Conservation (phyloP, 2,329 filamentous ascomycete species). For the Monosporascus cannonballus region DNA sequence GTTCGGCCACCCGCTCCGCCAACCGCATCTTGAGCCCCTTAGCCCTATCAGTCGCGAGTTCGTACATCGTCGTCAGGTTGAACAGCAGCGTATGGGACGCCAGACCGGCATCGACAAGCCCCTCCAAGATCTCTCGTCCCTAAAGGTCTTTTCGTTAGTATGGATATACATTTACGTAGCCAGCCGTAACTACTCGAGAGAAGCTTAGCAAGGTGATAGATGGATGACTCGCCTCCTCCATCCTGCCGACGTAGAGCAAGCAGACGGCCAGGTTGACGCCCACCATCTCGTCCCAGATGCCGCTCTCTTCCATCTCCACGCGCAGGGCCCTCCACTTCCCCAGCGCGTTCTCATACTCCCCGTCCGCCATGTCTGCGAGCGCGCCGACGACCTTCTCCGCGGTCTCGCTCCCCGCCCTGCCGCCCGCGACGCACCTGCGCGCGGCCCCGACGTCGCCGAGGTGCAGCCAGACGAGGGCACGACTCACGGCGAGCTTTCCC, state of each 20-base stretch:
- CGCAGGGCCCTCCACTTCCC: conserved; percentile 52
- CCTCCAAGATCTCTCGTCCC: conserved; percentile 62
- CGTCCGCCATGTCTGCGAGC: conserved; percentile 73
- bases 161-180: neutral
- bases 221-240: conserved; percentile 55
- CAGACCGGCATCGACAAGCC: conserved; percentile 53
- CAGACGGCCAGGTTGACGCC: conserved; percentile 80
- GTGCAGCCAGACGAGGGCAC: conserved; percentile 67
- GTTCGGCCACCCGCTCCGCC: conserved; percentile 60
- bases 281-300: conserved; percentile 58
- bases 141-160: conserved; percentile 25
- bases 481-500: conserved; percentile 39
- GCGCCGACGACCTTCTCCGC: conserved; percentile 53
- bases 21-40: conserved; percentile 63
- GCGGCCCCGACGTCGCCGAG: conserved; percentile 72
- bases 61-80: conserved; percentile 86
- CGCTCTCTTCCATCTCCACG: conserved; percentile 35
- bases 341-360: conserved; percentile 60
- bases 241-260: conserved; percentile 71
- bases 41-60: conserved; percentile 77
- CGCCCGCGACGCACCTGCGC: conserved; percentile 40
- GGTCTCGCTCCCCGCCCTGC: conserved; percentile 30
- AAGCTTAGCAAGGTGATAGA: too few relatives aligned
- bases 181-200: too few relatives aligned
- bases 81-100: conserved; percentile 78